Conservation (phyloP, 345 rosid species). For the Leavenworthia alabamica region DNA sequence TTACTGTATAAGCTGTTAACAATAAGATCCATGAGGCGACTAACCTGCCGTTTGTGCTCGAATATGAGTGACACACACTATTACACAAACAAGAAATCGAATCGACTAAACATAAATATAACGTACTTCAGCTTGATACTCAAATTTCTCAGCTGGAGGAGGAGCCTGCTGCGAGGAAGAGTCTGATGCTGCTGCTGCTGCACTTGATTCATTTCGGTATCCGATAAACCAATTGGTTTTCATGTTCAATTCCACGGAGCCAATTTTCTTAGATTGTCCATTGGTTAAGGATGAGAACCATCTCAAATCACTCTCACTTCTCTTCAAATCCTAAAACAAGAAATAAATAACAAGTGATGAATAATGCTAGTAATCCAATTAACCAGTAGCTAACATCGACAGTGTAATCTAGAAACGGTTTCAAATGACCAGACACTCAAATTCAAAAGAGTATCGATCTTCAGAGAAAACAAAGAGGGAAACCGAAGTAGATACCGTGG, state of each 20-base stretch:
- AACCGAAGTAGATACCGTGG: slow-evolving; percentile 45
- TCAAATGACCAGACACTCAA: background rate
- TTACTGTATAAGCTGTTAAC: slow-evolving; percentile 94
- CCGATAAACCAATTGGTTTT: slow-evolving; percentile 39
- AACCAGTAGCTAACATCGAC: background rate
- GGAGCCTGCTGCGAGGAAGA: slow-evolving; percentile 47
- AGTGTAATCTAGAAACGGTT: background rate
- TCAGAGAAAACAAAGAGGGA: background rate
- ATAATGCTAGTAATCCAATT: background rate
- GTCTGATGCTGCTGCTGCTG: slow-evolving; percentile 62
- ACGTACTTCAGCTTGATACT: slow-evolving; percentile 93
- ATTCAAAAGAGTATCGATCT: background rate
- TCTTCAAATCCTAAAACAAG: slow-evolving; percentile 37
- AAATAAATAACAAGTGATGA: background rate
- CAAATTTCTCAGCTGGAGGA: slow-evolving; percentile 61
- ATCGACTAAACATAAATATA: too few species aligned
- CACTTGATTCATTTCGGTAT: slow-evolving; percentile 52
- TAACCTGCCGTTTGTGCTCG: slow-evolving; percentile 51
- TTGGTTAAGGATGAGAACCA: slow-evolving; percentile 50
- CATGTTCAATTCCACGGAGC: slow-evolving; percentile 26
- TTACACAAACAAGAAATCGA: background rate
- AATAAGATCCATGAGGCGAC: slow-evolving; percentile 98
- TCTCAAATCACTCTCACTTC: slow-evolving; percentile 37
- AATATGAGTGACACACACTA: background rate
- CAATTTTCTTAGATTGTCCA: slow-evolving; percentile 28